phyloP scores from a whole-genome alignment of 2,329 filamentous ascomycete genomes.

The Acephala macrosclerotiorum region DNA sequence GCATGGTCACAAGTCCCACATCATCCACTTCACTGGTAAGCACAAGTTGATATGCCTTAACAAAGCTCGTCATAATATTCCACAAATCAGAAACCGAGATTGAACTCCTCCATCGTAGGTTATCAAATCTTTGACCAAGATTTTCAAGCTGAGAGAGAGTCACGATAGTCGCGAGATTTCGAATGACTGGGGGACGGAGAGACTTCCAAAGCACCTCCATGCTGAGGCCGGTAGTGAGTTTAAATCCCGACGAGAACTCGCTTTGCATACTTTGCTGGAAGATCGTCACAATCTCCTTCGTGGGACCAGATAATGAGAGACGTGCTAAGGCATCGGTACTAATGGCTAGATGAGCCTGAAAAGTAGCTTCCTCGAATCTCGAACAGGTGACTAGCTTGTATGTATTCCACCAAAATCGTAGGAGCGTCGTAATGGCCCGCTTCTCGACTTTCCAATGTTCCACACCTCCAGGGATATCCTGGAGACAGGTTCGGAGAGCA shows the following conservation, averaged over 20 bases:
- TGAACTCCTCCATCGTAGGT: conserved; percentile 63
- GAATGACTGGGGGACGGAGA: conserved; percentile 69
- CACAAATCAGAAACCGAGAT: conserved; percentile 59
- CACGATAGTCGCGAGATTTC: conserved; percentile 53
- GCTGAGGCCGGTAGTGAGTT: conserved; percentile 75
- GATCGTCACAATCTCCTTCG: conserved; percentile 15
- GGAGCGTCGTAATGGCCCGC: conserved; percentile 49
- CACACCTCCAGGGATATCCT: conserved; percentile 37
- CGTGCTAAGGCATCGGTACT: conserved; percentile 35
- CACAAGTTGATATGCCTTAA: conserved; percentile 63
- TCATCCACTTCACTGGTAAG: conserved; percentile 49
- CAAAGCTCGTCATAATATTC: conserved; percentile 61
- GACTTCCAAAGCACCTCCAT: conserved; percentile 82
- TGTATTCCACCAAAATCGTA: conserved; percentile 64
- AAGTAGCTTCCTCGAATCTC: conserved; percentile 67
- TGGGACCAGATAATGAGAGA: conserved; percentile 11
- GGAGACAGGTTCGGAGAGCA: conserved; percentile 54
- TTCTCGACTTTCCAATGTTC: conserved; percentile 45
- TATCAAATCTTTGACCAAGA: conserved; percentile 66
- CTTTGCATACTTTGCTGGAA: conserved; percentile 52
- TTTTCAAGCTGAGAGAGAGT: conserved; percentile 59
- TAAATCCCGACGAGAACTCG: conserved; percentile 74
- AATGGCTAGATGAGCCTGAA: conserved; percentile 66
- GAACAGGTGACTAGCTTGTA: conserved; percentile 53
- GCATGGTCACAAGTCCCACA: conserved; percentile 52